Base-by-base conservation (phyloP, 768 basidiomycete genomes). In the Hemileccinum rubropunctum region DNA sequence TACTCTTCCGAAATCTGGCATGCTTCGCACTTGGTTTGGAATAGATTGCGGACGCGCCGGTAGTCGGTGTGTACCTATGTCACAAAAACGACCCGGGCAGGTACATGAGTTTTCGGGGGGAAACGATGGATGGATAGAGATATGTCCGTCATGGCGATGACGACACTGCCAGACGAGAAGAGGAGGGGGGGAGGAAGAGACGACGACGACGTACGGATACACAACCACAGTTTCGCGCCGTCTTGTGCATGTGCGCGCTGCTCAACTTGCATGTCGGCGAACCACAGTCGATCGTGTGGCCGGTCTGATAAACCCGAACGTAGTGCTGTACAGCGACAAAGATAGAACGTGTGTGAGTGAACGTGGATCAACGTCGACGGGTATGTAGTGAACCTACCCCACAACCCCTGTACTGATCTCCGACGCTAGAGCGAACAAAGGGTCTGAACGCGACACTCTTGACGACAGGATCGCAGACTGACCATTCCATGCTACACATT, bases 401-500 rank as follows among this genome's bases (percentile, higher is more conserved):
- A 44, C 74, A 75, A 30, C 73, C 75, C 52, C 71, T 67, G 64
- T 75, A 73, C 45, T 72, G 69, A 56, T 75, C 74, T 45, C 73
- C 74, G 50, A 66, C 42, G 54, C 73, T 74, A 50, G 17, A 42
- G 39, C 2, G 44, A n/a, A 39, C 38, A 41, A 32, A 57, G 34
- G 42, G 58, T 43, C 33, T 48, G 57, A 56, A 42, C 33, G 33
- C 44, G 43, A 28, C 26, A 13, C 28, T 17, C 10, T n/a, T 17
- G 54, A 48, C 4, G 42, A 57, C 17, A 45, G 45, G 7, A 36
- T 27, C 3, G 17, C 28, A 39, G 50, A 59, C 58, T 56, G 57
- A 82, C 82, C 79, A 76, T 76, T 83, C 82, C 59, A 77, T 75
- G 62, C 69, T 71, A 53, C 82, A 84, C 82, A 84, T 84, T 37